Conservation (phyloP, 345 rosid genomes). For the Cardamine occulta region DNA sequence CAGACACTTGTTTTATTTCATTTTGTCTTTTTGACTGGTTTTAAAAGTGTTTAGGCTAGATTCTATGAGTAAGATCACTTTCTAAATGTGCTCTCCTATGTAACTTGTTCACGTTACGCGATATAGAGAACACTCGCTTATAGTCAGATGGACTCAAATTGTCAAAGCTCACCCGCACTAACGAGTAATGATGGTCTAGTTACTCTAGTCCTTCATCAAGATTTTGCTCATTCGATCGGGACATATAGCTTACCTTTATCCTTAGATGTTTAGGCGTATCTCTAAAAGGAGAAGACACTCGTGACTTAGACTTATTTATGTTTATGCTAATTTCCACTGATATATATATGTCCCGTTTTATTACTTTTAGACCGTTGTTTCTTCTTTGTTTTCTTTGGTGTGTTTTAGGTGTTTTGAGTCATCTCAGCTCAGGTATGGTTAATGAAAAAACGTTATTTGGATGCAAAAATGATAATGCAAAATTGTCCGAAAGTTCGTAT, state of each 20-base stretch:
- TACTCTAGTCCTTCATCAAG: neutral
- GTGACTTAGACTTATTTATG: neutral
- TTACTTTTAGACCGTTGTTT: too few relatives aligned
- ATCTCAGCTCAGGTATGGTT: too few relatives aligned
- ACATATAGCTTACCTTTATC: neutral
- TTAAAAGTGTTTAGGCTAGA: neutral
- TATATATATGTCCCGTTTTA: too few relatives aligned
- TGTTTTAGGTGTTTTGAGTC: too few relatives aligned
- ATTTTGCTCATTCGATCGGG: neutral
- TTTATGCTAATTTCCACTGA: neutral
- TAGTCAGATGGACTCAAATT: too few relatives aligned
- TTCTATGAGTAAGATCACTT: neutral
- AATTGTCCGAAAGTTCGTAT: too few relatives aligned
- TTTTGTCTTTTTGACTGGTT: neutral
- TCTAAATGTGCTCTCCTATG: neutral
- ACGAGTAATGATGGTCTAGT: too few relatives aligned
- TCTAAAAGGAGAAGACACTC: neutral
- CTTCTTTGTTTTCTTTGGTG: too few relatives aligned
- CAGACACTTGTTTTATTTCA: too few relatives aligned
- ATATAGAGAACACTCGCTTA: neutral
- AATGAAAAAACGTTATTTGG: too few relatives aligned
- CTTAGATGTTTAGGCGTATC: neutral
- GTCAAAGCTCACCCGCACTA: too few relatives aligned
- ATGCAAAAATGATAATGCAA: too few relatives aligned
- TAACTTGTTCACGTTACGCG: neutral